phyloP scores from a whole-genome alignment of 129 eudicot species.

The Ambrosia trifida region DNA sequence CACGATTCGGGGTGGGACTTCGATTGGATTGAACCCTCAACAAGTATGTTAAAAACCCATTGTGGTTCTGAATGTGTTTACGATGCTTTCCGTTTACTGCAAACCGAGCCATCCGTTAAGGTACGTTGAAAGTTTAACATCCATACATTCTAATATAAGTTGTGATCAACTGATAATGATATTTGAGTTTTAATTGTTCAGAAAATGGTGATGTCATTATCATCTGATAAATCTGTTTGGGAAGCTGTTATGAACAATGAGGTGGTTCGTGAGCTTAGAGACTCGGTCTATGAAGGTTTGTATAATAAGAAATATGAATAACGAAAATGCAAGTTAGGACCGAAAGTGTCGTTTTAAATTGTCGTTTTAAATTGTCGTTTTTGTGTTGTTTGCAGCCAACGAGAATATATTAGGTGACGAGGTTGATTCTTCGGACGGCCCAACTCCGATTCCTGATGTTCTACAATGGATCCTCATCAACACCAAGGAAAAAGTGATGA shows the following conservation, averaged over 20 bases:
- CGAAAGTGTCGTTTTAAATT: too few species aligned
- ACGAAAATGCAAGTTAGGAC: not conserved
- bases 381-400: constrained; percentile 27
- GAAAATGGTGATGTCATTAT: constrained; percentile 69
- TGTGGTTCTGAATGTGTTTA: constrained; percentile 40
- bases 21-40: constrained; percentile 73
- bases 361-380: too few species aligned
- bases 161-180: not conserved
- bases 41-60: constrained; percentile 26
- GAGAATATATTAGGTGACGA: constrained; percentile 14
- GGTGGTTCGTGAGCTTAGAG: constrained; percentile 66
- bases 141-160: not conserved
- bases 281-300: constrained; percentile 57
- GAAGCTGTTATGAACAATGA: constrained; percentile 82
- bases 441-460: constrained; percentile 31
- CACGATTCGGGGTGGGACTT: constrained; percentile 33
- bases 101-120: constrained; percentile 66
- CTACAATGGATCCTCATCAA: constrained; percentile 45
- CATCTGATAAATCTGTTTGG: constrained; percentile 82
- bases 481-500: constrained; percentile 49
- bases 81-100: constrained; percentile 62
- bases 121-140: constrained; percentile 22
- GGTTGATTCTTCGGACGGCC: constrained; percentile 28
- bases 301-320: not conserved
- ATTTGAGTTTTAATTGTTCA: constrained; percentile 22